Evolutionary conservation across 768 basidiomycete species (phyloP).

Genomic region (Boletus pseudo-olivaceus): DNA sequence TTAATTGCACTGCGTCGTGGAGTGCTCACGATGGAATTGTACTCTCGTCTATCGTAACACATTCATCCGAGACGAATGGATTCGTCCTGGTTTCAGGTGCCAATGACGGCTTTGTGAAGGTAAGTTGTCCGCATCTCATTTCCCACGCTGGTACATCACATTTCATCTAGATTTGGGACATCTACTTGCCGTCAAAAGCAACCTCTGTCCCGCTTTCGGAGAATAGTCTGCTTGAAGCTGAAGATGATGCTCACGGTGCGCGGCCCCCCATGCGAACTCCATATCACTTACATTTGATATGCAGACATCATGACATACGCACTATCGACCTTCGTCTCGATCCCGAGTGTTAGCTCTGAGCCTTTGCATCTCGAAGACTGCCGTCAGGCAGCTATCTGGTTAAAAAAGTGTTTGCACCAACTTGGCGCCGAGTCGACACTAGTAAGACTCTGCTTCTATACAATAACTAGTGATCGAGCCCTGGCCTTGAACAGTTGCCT

Average conservation of each 20-base stretch:
- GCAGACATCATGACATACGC: conserved; percentile 75
- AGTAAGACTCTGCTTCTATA: conserved; percentile 37
- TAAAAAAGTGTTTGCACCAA: conserved; percentile 83
- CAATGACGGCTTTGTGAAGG: conserved; percentile 84
- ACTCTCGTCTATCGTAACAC: conserved; percentile 69
- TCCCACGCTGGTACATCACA: not conserved
- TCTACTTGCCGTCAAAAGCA: conserved; percentile 27
- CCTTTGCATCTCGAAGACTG: conserved; percentile 77
- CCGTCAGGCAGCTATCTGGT: conserved; percentile 89
- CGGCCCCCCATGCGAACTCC: not conserved
- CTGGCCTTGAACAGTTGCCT: conserved; percentile 51
- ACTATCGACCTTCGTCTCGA: conserved; percentile 80
- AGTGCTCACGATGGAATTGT: conserved; percentile 76
- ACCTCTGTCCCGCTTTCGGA: not conserved
- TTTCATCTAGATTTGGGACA: conserved; percentile 50
- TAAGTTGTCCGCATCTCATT: conserved; percentile 26
- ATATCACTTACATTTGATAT: conserved; percentile 1
- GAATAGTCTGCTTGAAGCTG: conserved; percentile 2
- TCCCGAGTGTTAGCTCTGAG: conserved; percentile 78
- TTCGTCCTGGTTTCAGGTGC: conserved; percentile 69
- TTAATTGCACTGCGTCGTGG: conserved; percentile 85
- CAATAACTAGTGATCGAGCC: not conserved
- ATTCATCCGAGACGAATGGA: conserved; percentile 22
- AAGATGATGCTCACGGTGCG: conserved; percentile 23
- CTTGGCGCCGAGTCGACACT: conserved; percentile 81